phyloP scores from a whole-genome alignment of 768 basidiomycete species.

The Kwoniella europaea region DNA sequence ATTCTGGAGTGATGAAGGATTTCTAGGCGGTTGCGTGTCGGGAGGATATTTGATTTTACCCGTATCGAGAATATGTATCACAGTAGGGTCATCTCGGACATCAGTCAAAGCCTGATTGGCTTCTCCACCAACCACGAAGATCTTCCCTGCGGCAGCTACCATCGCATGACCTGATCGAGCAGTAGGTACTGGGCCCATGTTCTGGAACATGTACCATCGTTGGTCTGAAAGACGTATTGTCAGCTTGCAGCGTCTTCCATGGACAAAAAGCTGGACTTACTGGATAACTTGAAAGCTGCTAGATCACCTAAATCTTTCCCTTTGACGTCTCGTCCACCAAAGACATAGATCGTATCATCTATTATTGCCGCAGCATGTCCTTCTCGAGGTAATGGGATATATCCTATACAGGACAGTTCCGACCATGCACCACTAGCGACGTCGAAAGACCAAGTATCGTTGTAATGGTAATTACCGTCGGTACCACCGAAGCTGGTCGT shows the following conservation, averaged over 20 bases:
- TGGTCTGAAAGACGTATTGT: slow-evolving; percentile 74
- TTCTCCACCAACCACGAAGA: slow-evolving; percentile 95
- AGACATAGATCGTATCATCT: slow-evolving; percentile 96
- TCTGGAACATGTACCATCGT: slow-evolving; percentile 99
- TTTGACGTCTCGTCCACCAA: slow-evolving; percentile 95
- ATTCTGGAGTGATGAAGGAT: slow-evolving; percentile 23
- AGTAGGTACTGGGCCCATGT: slow-evolving; percentile 95
- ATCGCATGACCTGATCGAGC: slow-evolving; percentile 97
- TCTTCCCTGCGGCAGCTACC: slow-evolving; percentile 80
- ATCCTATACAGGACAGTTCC: slow-evolving; percentile 93
- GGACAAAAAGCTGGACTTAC: slow-evolving; percentile 64
- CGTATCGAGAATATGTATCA: slow-evolving; percentile 92
- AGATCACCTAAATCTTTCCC: slow-evolving; percentile 94
- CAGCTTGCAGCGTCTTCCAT: slow-evolving; percentile 60
- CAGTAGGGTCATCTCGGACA: slow-evolving; percentile 75
- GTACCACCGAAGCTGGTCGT: slow-evolving; percentile 86
- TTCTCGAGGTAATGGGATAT: slow-evolving; percentile 91
- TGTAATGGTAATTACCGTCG: slow-evolving; percentile 98
- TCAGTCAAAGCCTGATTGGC: slow-evolving; percentile 69
- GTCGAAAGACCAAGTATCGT: slow-evolving; percentile 97
- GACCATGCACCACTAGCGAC: slow-evolving; percentile 79
- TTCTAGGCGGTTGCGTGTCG: slow-evolving; percentile 63
- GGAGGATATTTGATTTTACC: slow-evolving; percentile 92
- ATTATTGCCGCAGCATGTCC: slow-evolving; percentile 96
- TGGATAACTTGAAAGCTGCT: slow-evolving; percentile 95